Percentiles rank a stretch among this genome's conserved stretches.
Evolutionary conservation across 2,329 filamentous ascomycete genomes (phyloP).

Genomic region (Colletotrichum camelliae): DNA sequence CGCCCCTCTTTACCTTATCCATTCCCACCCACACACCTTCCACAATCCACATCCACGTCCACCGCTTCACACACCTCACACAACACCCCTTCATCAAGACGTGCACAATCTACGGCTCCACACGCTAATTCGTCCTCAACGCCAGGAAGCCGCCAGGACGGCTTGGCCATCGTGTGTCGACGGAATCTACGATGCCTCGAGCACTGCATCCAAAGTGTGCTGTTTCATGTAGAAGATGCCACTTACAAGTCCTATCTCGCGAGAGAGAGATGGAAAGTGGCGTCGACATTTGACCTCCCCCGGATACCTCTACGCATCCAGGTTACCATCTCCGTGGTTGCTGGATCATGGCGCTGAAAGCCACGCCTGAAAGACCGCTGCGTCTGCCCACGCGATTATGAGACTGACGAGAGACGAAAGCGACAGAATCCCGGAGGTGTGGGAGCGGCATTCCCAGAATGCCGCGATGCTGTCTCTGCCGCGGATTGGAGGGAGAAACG

Average conservation of each 20-base stretch:
- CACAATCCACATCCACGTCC: background rate
- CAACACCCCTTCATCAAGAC: conserved; percentile 14
- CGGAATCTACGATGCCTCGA: background rate
- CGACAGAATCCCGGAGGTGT: background rate
- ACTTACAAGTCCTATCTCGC: background rate
- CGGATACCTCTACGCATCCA: background rate
- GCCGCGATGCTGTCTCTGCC: background rate
- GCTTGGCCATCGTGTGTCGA: conserved; percentile 7
- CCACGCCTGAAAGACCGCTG: background rate
- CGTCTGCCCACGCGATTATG: background rate
- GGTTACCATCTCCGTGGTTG: background rate
- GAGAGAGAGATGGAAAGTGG: background rate
- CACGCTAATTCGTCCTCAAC: conserved; percentile 11
- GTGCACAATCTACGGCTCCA: conserved; percentile 12
- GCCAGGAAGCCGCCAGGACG: conserved; percentile 4
- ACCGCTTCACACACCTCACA: conserved; percentile 8
- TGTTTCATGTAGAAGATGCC: conserved; percentile 19
- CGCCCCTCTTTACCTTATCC: background rate
- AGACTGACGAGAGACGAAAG: conserved; percentile 8
- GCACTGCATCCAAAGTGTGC: background rate
- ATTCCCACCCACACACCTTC: background rate
- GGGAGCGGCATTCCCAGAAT: background rate
- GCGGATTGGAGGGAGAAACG: conserved; percentile 17
- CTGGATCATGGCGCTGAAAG: background rate
- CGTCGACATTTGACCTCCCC: background rate